These are phyloP conservation scores for Pneumocystis sp. DNA, from an alignment of 1,139 yeast species.

Conservation along the genomic window DNA sequence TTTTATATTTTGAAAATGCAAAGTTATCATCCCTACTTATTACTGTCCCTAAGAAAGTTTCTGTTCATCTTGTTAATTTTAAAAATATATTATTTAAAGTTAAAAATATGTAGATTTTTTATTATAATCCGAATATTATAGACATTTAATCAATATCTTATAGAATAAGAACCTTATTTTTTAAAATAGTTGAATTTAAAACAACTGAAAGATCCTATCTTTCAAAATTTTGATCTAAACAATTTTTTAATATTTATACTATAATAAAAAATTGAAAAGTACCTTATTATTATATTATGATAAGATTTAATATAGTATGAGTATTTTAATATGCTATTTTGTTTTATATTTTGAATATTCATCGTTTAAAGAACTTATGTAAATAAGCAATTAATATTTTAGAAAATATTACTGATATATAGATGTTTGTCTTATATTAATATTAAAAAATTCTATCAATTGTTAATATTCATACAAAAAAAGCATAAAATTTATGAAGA, in stretches of 20 bases:
- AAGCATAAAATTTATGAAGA: conserved; percentile 15
- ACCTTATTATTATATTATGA: conserved; percentile 8
- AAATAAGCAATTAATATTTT: not conserved
- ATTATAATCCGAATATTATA: conserved; percentile 21
- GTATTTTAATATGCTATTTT: conserved; percentile 18
- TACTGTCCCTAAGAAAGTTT: conserved; percentile 34
- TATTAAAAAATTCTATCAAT: conserved; percentile 57
- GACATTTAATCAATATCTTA: conserved; percentile 36
- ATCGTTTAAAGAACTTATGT: conserved; percentile 25
- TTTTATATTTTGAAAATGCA: conserved; percentile 29
- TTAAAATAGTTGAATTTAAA: conserved; percentile 45
- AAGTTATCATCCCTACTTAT: conserved; percentile 27
- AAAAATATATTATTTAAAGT: conserved; percentile 29
- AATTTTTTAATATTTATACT: conserved; percentile 12
- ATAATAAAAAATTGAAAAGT: conserved; percentile 14
- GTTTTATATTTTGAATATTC: conserved; percentile 93
- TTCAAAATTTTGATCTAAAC: conserved; percentile 16
- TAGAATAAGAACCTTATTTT: conserved; percentile 33
- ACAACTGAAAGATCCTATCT: conserved; percentile 84
- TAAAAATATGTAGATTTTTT: not conserved
- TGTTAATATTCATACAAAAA: conserved; percentile 34
- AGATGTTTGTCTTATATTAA: conserved; percentile 42
- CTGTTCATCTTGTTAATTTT: conserved; percentile 62
- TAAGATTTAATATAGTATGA: conserved; percentile 15
- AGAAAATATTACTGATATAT: conserved; percentile 44